phyloP scores from a whole-genome alignment of 352 stramenopile species.

The Pythium rhizo-oryzae region DNA sequence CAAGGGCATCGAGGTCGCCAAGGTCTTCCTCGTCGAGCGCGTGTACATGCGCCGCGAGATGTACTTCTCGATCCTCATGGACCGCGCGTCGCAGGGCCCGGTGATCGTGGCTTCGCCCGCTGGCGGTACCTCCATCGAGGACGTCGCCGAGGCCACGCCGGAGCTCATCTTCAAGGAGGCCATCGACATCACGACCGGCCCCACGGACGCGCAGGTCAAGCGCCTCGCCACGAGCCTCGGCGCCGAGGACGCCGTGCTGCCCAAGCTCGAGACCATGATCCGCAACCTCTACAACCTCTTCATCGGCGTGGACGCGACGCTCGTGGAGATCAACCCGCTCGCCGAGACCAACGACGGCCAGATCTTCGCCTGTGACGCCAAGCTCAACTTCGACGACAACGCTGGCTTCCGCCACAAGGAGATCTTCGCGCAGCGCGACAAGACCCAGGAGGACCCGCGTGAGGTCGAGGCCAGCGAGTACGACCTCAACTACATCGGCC shows the following conservation, averaged over 20 bases:
- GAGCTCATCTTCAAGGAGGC: conserved; percentile 94
- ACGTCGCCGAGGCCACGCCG: conserved; percentile 94
- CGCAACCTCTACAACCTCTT: conserved; percentile 97
- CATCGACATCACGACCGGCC: conserved; percentile 94
- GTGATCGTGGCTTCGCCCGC: conserved; percentile 94
- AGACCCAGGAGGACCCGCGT: conserved; percentile 94
- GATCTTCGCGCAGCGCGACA: conserved; percentile 90
- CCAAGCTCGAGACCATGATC: conserved; percentile 77
- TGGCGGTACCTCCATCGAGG: conserved; percentile 97
- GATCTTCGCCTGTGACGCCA: conserved; percentile 97
- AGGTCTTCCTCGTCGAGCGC: conserved; percentile 93
- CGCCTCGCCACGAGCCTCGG: conserved; percentile 78
- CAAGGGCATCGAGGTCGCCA: conserved; percentile 88
- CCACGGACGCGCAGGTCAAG: conserved; percentile 81
- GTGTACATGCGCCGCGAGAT: conserved; percentile 96
- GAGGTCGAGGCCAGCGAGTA: conserved; percentile 94
- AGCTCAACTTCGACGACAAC: conserved; percentile 99
- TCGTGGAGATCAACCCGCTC: conserved; percentile 99
- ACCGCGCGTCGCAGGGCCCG: conserved; percentile 94
- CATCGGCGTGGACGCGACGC: conserved; percentile 95
- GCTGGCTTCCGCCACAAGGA: conserved; percentile 97
- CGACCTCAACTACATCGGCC: conserved; percentile 99
- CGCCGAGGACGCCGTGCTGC: conserved; percentile 46
- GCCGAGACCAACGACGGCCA: conserved; percentile 95
- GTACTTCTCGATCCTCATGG: conserved; percentile 99